These are phyloP conservation scores for Coemansia sp. DNA, from an alignment of 192 early-diverging fungal genomes.

Conservation along the genomic window DNA sequence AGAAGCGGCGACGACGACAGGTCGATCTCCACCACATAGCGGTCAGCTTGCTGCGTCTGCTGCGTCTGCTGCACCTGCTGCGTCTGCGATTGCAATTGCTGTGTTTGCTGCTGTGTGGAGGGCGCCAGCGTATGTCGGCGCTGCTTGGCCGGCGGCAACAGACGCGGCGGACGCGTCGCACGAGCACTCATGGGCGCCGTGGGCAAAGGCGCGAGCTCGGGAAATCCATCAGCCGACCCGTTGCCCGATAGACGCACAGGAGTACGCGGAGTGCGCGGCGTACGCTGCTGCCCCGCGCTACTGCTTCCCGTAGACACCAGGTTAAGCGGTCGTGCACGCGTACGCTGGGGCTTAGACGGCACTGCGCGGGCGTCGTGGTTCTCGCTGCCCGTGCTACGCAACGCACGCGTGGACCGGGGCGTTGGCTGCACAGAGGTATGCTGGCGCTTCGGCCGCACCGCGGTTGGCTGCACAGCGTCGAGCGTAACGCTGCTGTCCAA, in stretches of 20 bases:
- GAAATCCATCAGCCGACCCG: not conserved
- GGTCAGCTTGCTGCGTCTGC: too few relatives aligned
- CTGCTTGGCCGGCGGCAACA: too few relatives aligned
- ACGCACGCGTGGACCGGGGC: not conserved
- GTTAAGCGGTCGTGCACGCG: too few relatives aligned
- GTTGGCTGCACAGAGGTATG: not conserved
- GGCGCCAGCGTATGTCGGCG: too few relatives aligned
- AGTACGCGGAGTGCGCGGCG: too few relatives aligned
- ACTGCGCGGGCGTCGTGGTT: conserved; percentile 7
- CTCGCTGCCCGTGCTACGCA: conserved; percentile 1
- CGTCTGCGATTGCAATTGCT: not conserved
- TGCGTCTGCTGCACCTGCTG: too few relatives aligned
- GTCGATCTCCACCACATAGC: not conserved
- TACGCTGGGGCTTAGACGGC: not conserved
- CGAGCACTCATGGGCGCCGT: too few relatives aligned
- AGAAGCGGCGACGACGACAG: conserved; percentile 6
- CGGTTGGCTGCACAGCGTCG: conserved; percentile 9
- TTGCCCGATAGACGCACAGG: too few relatives aligned
- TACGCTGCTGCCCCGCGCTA: not conserved
- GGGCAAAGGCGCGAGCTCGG: not conserved
- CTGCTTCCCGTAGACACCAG: not conserved
- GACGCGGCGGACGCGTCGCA: too few relatives aligned
- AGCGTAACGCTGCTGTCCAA: too few relatives aligned
- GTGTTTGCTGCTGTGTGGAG: not conserved
- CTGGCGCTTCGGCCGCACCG: not conserved